Evolutionary conservation across 495 filamentous ascomycete genomes (phyloP).

Genomic region (Extremus antarcticus): DNA sequence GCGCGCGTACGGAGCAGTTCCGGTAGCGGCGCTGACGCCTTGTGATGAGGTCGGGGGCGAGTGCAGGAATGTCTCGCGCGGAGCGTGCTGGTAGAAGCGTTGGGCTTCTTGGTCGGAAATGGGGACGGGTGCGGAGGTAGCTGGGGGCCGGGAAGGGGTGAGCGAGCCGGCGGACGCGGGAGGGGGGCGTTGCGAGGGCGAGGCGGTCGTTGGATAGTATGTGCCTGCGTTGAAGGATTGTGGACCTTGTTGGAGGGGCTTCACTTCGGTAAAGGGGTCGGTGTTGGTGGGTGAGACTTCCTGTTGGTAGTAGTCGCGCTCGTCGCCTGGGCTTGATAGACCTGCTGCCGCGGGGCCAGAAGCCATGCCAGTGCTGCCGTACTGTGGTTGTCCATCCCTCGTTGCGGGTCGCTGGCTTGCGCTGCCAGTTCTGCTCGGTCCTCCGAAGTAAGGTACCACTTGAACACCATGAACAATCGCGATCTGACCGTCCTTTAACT

Average conservation of each 20-base stretch:
- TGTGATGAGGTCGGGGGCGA: conserved; percentile 20
- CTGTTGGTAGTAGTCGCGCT: conserved; percentile 37
- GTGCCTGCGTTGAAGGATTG: conserved; percentile 17
- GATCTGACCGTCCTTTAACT: conserved; percentile 75
- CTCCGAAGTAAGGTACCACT: conserved; percentile 88
- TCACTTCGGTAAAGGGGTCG: conserved; percentile 45
- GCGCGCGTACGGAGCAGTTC: conserved; percentile 4
- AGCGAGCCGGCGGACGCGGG: conserved; percentile 4
- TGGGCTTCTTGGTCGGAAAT: conserved; percentile 6
- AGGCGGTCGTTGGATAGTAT: conserved; percentile 11
- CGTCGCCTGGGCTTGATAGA: conserved; percentile 16
- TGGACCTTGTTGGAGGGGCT: conserved; percentile 22
- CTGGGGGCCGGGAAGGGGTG: not conserved
- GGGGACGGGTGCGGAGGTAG: not conserved
- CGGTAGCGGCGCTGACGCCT: not conserved
- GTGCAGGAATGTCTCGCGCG: conserved; percentile 22
- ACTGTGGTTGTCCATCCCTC: conserved; percentile 25
- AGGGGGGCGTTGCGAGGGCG: conserved; percentile 11
- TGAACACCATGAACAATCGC: conserved; percentile 87
- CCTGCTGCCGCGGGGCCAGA: conserved; percentile 7
- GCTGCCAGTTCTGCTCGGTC: conserved; percentile 46
- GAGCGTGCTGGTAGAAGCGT: conserved; percentile 23
- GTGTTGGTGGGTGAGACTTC: conserved; percentile 38
- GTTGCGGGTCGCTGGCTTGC: conserved; percentile 25
- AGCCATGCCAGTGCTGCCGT: conserved; percentile 5